phyloP scores from a whole-genome alignment of 441 rosid genomes.

The Viola pubescens region DNA sequence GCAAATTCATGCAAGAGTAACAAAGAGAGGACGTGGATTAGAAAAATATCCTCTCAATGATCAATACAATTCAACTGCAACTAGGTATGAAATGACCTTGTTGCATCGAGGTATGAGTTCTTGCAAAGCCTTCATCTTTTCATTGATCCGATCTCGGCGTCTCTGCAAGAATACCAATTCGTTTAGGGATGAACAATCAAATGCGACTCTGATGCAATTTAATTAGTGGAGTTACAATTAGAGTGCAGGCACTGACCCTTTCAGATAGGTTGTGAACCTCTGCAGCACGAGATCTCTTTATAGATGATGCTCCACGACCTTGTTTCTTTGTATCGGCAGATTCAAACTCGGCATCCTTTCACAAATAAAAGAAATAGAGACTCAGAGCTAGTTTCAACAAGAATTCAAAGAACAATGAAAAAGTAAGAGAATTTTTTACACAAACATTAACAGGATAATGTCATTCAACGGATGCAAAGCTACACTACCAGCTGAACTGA shows the following conservation, averaged over 20 bases:
- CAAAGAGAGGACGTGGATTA: background rate
- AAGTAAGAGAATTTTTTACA: background rate
- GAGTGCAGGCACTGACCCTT: slow-evolving; percentile 42
- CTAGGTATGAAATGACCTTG: slow-evolving; percentile 39
- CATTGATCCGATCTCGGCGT: slow-evolving; percentile 80
- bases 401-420: background rate
- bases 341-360: slow-evolving; percentile 54
- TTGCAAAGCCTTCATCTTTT: slow-evolving; percentile 77
- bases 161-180: slow-evolving; percentile 33
- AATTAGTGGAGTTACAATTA: background rate
- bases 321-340: slow-evolving; percentile 46
- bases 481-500: too few relatives aligned
- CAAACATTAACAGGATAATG: background rate
- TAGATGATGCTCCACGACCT: slow-evolving; percentile 50
- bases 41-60: background rate
- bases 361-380: slow-evolving; percentile 5
- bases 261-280: slow-evolving; percentile 94
- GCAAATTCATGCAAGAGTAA: slow-evolving; percentile 1
- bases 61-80: background rate
- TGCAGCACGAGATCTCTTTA: slow-evolving; percentile 87
- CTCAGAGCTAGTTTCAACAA: background rate
- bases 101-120: slow-evolving; percentile 83
- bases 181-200: slow-evolving; percentile 8
- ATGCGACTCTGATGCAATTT: background rate
- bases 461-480: background rate